These are phyloP conservation scores for Aurinia saxatilis DNA, from an alignment of 345 rosid species.

Conservation along the genomic window DNA sequence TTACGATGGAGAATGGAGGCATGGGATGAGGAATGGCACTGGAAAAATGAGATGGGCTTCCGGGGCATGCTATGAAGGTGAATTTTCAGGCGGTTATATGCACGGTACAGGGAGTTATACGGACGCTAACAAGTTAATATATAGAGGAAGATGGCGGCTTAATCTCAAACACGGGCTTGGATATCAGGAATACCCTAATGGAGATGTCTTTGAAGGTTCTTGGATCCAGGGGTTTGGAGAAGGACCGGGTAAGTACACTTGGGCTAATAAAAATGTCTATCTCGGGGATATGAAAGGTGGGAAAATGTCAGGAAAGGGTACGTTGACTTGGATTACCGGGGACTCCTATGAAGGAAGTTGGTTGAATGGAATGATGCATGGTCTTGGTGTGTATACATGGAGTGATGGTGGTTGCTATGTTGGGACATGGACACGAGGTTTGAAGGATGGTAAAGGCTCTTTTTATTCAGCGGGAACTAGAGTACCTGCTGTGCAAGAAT, in stretches of 20 bases:
- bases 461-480: slow-evolving; percentile 81
- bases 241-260: slow-evolving; percentile 89
- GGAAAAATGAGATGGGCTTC: slow-evolving; percentile 78
- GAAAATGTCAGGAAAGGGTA: slow-evolving; percentile 96
- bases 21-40: slow-evolving; percentile 78
- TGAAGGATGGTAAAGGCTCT: slow-evolving; percentile 95
- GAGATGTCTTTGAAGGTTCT: slow-evolving; percentile 83
- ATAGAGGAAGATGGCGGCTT: slow-evolving; percentile 84
- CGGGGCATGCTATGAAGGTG: slow-evolving; percentile 76
- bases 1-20: slow-evolving; percentile 91
- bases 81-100: slow-evolving; percentile 82
- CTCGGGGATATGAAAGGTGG: slow-evolving; percentile 88
- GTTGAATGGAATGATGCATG: slow-evolving; percentile 93
- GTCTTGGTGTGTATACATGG: slow-evolving; percentile 93
- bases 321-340: slow-evolving; percentile 72
- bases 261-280: slow-evolving; percentile 80
- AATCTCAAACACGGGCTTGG: slow-evolving; percentile 93
- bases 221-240: slow-evolving; percentile 87
- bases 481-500: slow-evolving; percentile 62
- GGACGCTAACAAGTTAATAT: slow-evolving; percentile 45
- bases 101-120: slow-evolving; percentile 70
- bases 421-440: slow-evolving; percentile 91
- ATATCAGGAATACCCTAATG: slow-evolving; percentile 63
- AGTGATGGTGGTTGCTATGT: slow-evolving; percentile 77
- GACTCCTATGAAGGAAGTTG: slow-evolving; percentile 92